A percentile compares a stretch with the other conserved stretches of the same genome.
These are phyloP conservation scores for Talaromyces sp. DNA, from an alignment of 2,329 filamentous ascomycete genomes.

Conservation along the genomic window DNA sequence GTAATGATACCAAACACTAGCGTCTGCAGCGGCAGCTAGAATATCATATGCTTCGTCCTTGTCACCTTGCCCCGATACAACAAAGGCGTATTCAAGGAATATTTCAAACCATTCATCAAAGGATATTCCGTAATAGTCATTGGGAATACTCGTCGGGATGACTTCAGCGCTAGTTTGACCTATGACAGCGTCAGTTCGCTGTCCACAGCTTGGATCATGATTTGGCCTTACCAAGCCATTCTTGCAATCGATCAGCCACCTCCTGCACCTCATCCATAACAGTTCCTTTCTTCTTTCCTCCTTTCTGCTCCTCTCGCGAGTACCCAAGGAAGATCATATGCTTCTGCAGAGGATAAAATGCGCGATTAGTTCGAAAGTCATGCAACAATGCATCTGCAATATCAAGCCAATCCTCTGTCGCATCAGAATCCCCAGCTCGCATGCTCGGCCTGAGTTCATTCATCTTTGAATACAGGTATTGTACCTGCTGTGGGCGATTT, in stretches of 20 bases:
- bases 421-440: constrained; percentile 48
- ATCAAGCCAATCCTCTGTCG: constrained; percentile 56
- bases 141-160: constrained; percentile 40
- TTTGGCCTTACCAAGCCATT: constrained; percentile 37
- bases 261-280: constrained; percentile 43
- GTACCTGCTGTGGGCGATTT: constrained; percentile 41
- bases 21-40: constrained; percentile 72
- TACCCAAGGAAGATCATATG: constrained; percentile 51
- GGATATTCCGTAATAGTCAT: constrained; percentile 68
- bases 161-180: constrained; percentile 1
- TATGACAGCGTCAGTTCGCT: background rate
- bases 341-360: constrained; percentile 56
- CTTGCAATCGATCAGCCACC: constrained; percentile 44
- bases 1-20: constrained; percentile 75
- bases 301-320: constrained; percentile 40
- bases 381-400: constrained; percentile 56
- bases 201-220: background rate
- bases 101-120: constrained; percentile 86
- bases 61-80: constrained; percentile 65
- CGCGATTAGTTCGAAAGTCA: constrained; percentile 58
- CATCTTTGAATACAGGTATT: constrained; percentile 45
- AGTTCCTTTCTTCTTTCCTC: constrained; percentile 31
- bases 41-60: constrained; percentile 72
- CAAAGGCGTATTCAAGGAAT: constrained; percentile 81
- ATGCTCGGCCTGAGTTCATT: constrained; percentile 48